These are phyloP conservation scores for Globomyces pollinis-pini DNA, from an alignment of 192 early-diverging fungal species.

Conservation along the genomic window DNA sequence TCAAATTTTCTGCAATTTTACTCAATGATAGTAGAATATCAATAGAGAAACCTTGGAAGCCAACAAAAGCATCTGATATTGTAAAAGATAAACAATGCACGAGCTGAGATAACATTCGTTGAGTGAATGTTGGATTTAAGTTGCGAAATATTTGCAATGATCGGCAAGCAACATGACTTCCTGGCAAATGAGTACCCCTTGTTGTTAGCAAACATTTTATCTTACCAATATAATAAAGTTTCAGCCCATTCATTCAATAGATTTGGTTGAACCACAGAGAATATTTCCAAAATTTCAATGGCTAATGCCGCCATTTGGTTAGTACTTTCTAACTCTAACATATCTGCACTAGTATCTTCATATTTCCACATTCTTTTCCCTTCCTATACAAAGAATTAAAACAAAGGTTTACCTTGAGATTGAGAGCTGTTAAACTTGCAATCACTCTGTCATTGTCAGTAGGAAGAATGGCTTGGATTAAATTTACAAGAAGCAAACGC, in stretches of 20 bases:
- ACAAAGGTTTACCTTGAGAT: constrained; percentile 38
- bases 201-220: no score
- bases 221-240: constrained; percentile 72
- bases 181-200: constrained; percentile 74
- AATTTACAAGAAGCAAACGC: constrained; percentile 61
- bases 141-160: constrained; percentile 77
- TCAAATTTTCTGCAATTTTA: constrained; percentile 52
- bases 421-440: constrained; percentile 40
- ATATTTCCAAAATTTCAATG: constrained; percentile 39
- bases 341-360: constrained; percentile 61
- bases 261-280: constrained; percentile 25
- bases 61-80: constrained; percentile 62
- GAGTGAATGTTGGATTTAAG: constrained; percentile 61
- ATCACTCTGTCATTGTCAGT: constrained; percentile 24
- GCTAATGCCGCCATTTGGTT: constrained; percentile 31
- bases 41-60: constrained; percentile 74
- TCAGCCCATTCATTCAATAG: constrained; percentile 60
- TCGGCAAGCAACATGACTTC: constrained; percentile 78
- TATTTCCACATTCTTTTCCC: constrained; percentile 73
- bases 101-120: constrained; percentile 69
- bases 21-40: constrained; percentile 68
- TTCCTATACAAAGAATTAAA: constrained; percentile 36
- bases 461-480: constrained; percentile 59
- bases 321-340: constrained; percentile 29
- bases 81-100: constrained; percentile 67